phyloP scores from a whole-genome alignment of 768 basidiomycete species.

The Hemileccinum rubropunctum region DNA sequence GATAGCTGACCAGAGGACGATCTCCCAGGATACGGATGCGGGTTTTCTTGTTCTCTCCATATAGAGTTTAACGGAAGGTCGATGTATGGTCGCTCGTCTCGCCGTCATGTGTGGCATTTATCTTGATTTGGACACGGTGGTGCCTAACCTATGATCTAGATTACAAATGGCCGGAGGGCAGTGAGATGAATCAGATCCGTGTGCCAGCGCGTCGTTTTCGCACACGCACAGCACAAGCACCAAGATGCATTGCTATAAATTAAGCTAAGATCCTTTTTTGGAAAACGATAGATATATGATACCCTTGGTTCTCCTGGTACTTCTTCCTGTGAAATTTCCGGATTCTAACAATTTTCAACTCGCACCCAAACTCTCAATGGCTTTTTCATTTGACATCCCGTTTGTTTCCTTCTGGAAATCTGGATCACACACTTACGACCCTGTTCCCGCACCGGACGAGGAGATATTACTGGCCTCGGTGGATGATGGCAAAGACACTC shows the following conservation, averaged over 20 bases:
- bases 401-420: neutral
- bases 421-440: constrained; percentile 8
- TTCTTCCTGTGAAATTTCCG: neutral
- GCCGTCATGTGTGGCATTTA: constrained; percentile 1
- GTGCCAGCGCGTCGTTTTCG: neutral
- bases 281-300: constrained; percentile 6
- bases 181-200: neutral
- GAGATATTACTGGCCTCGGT: constrained; percentile 9
- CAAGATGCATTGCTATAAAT: neutral
- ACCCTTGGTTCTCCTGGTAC: neutral
- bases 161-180: neutral
- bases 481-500: neutral
- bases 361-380: neutral
- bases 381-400: too few relatives aligned
- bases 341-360: neutral
- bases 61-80: neutral
- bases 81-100: neutral
- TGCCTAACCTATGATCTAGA: neutral
- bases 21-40: constrained; percentile 10
- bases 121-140: neutral
- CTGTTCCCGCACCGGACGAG: constrained; percentile 15
- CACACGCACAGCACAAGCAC: constrained; percentile 11
- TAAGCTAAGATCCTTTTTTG: neutral
- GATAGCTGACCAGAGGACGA: constrained; percentile 21
- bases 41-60: constrained; percentile 14